A percentile compares a stretch with the other conserved stretches of the same genome.
Conservation (phyloP, 176 grass and related monocot genomes). For the Triticum turgidum region DNA sequence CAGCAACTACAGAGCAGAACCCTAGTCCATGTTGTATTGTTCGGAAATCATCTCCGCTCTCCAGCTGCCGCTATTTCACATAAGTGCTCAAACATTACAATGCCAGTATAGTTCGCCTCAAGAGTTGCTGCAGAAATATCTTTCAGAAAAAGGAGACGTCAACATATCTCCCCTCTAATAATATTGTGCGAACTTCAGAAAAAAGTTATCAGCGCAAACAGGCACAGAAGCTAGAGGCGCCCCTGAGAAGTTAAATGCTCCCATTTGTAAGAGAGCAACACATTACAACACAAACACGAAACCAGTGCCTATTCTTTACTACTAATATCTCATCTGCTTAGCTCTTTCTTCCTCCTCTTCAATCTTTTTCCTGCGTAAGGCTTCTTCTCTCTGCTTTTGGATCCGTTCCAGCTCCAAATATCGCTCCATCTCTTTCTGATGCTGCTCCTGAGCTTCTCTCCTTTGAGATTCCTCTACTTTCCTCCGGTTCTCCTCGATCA, state of each 20-base stretch:
- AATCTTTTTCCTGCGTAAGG: constrained; percentile 76
- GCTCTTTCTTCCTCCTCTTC: constrained; percentile 82
- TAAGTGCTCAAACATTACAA: not conserved
- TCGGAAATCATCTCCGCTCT: not conserved
- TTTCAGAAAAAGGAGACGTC: not conserved
- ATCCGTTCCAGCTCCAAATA: constrained; percentile 83
- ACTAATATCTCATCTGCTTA: constrained; percentile 63
- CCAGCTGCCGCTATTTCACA: not conserved
- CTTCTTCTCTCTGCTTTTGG: constrained; percentile 90
- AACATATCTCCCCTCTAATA: not conserved
- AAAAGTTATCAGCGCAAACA: not conserved
- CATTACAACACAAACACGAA: not conserved
- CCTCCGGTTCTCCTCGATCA: constrained; percentile 80
- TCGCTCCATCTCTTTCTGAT: constrained; percentile 85
- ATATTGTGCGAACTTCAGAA: not conserved
- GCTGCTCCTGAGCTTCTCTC: constrained; percentile 69
- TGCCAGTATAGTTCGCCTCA: not conserved
- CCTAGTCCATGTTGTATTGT: not conserved
- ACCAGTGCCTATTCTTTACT: constrained; percentile 45
- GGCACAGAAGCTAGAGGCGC: not conserved
- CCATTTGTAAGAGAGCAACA: not conserved
- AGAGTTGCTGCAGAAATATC: not conserved
- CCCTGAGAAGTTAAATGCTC: not conserved
- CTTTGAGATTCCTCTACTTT: constrained; percentile 92
- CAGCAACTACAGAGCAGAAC: too few species aligned